phyloP scores from a whole-genome alignment of 345 rosid species.

The Orychophragmus violaceus region DNA sequence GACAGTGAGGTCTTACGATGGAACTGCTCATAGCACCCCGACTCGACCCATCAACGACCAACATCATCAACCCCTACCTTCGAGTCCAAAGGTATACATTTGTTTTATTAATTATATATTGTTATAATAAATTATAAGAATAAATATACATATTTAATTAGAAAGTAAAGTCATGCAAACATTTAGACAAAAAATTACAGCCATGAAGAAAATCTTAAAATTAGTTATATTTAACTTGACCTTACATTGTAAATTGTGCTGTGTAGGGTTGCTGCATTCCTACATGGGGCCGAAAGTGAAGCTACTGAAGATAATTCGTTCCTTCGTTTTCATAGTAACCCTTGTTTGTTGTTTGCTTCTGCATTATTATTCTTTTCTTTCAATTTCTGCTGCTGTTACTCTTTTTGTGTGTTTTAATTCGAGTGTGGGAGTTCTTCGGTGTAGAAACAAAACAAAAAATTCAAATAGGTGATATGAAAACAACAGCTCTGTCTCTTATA shows the following conservation, averaged over 20 bases:
- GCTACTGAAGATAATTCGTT: neutral
- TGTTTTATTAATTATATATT: neutral
- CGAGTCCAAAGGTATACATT: constrained; percentile 26
- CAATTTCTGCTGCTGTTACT: neutral
- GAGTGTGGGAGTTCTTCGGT: neutral
- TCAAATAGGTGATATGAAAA: neutral
- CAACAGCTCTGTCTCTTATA: neutral
- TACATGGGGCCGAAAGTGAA: constrained; percentile 25
- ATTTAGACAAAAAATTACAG: too few relatives aligned
- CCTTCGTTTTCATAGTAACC: neutral
- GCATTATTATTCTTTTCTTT: neutral
- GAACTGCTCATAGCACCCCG: constrained; percentile 10
- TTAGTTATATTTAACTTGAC: neutral
- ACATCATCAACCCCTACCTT: constrained; percentile 11
- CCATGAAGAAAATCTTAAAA: too few relatives aligned
- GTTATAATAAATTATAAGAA: neutral
- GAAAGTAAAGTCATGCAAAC: neutral
- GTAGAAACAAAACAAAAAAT: neutral
- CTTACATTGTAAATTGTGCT: neutral
- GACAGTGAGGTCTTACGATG: constrained; percentile 1
- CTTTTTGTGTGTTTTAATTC: neutral
- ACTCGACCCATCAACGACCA: constrained; percentile 16
- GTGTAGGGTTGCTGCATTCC: constrained; percentile 63
- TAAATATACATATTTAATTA: neutral
- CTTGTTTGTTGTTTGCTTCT: neutral